Conservation (phyloP, 2,329 filamentous ascomycete species). For the Epichloe brachyelytri region DNA sequence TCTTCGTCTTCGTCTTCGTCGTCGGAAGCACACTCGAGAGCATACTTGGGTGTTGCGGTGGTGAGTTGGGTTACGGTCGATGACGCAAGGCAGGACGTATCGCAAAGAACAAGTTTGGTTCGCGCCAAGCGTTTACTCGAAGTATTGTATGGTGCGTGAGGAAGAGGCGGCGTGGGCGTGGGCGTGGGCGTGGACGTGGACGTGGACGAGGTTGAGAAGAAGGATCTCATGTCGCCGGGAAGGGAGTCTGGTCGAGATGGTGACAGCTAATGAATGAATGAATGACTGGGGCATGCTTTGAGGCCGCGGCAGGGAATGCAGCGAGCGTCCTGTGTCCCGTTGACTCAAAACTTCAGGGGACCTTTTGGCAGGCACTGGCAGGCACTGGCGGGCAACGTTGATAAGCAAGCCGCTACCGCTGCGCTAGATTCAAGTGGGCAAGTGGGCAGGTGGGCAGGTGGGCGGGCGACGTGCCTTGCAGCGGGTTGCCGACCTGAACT, state of each 20-base stretch:
- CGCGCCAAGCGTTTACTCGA: neutral
- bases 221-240: conserved; percentile 6
- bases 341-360: no score
- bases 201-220: conserved; percentile 5
- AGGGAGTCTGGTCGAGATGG: neutral
- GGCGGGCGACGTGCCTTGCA: neutral
- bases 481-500: neutral
- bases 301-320: neutral
- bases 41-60: conserved; percentile 3
- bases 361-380: no score
- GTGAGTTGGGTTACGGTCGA: neutral
- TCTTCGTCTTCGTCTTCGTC: neutral
- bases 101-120: neutral
- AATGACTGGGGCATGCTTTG: conserved; percentile 2
- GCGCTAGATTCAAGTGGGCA: neutral
- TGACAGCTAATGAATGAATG: neutral
- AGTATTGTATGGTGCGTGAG: neutral
- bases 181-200: neutral
- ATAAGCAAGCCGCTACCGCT: neutral
- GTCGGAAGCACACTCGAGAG: neutral
- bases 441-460: no score
- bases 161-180: neutral
- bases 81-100: neutral
- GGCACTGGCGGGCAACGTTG: no score
- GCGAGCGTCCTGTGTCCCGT: no score